Conservation (phyloP, 1,284 basidiomycete species). For the Malassezia yamatoensis region DNA sequence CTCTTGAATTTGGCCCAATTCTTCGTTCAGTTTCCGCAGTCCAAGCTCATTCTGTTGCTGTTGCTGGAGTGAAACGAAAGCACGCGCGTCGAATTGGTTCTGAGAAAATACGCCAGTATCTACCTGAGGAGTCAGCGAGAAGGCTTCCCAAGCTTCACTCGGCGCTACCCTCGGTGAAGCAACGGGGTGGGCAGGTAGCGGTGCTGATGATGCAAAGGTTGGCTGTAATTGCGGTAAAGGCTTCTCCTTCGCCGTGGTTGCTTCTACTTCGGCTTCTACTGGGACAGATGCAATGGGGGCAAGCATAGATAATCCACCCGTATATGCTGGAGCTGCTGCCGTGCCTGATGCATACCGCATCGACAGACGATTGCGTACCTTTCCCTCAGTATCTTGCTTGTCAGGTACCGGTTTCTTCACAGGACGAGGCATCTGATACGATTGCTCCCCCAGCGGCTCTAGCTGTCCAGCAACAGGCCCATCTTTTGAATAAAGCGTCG, state of each 20-base stretch:
- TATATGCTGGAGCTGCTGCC: constrained; percentile 15
- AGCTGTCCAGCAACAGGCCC: not conserved
- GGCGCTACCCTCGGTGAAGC: not conserved
- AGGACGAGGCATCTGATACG: not conserved
- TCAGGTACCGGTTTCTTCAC: constrained; percentile 19
- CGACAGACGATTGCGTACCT: constrained; percentile 43
- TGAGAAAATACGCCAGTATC: constrained; percentile 16
- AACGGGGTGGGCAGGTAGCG: not conserved
- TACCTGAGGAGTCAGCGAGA: constrained; percentile 13
- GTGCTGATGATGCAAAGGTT: not conserved
- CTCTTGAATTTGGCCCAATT: constrained; percentile 23
- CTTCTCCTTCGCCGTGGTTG: not conserved
- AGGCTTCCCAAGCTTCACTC: constrained; percentile 2
- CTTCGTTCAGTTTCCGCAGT: constrained; percentile 23
- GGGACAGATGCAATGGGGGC: constrained; percentile 12
- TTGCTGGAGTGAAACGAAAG: constrained; percentile 26
- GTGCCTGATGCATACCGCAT: constrained; percentile 42
- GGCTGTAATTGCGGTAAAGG: not conserved
- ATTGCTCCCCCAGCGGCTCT: not conserved
- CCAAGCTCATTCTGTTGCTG: constrained; percentile 33
- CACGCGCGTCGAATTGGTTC: constrained; percentile 39
- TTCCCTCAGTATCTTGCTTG: constrained; percentile 30
- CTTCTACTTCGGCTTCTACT: constrained; percentile 9
- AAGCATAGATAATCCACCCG: not conserved
- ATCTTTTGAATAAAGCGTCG: constrained; percentile 41